A percentile compares a stretch with the other conserved stretches of the same genome.
phyloP scores from a whole-genome alignment of 441 rosid species.

The Euphorbia schlechtendalii region DNA sequence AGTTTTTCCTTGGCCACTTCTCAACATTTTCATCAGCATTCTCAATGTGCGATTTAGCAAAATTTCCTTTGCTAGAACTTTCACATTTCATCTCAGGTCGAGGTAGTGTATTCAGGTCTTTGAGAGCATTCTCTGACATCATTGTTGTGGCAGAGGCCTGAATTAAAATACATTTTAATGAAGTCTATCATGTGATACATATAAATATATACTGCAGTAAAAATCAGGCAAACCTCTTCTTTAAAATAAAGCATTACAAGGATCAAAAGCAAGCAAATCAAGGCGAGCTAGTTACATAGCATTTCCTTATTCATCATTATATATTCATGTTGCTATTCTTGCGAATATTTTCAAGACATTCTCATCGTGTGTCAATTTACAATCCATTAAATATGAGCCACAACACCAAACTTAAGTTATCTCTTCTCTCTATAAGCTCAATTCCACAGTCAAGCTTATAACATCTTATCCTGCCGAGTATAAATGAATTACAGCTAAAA shows the following conservation, averaged over 20 bases:
- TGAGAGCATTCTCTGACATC: conserved; percentile 67
- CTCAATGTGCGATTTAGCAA: conserved; percentile 40
- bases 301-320: neutral
- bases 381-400: neutral
- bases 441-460: neutral
- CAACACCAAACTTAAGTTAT: neutral
- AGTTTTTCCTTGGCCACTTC: conserved; percentile 30
- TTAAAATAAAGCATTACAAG: neutral
- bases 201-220: neutral
- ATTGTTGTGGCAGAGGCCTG: conserved; percentile 21
- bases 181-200: conserved; percentile 2
- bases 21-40: conserved; percentile 48
- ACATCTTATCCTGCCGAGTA: neutral
- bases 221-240: neutral
- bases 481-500: neutral
- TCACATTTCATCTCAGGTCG: conserved; percentile 50
- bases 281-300: neutral
- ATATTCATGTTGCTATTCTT: neutral
- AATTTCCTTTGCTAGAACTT: conserved; percentile 36
- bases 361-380: neutral
- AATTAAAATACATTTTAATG: conserved; percentile 9
- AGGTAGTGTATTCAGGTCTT: conserved; percentile 52
- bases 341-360: too few species aligned
- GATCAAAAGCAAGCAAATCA: neutral
- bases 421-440: too few species aligned